Percentiles rank a stretch among this genome's conserved stretches.
Evolutionary conservation across 495 filamentous ascomycete genomes (phyloP).

Genomic region (Hypoxylon fuscum): DNA sequence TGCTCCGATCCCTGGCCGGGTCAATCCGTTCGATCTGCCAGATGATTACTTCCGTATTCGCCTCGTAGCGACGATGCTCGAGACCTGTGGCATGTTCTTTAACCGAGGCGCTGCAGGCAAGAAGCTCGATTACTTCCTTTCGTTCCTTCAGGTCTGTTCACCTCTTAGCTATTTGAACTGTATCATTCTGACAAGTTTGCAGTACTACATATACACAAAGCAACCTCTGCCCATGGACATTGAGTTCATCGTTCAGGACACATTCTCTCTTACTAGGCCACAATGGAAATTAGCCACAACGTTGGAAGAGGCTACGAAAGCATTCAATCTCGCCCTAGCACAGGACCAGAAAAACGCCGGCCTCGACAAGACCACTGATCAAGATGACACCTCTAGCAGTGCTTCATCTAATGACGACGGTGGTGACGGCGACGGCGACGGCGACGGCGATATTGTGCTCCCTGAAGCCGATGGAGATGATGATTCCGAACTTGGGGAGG

Average conservation of each 20-base stretch:
- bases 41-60: conserved; percentile 98
- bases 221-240: conserved; percentile 94
- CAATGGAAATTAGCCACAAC: conserved; percentile 88
- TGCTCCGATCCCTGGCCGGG: conserved; percentile 77
- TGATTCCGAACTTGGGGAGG: conserved; percentile 56
- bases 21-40: conserved; percentile 80
- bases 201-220: conserved; percentile 97
- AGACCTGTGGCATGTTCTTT: conserved; percentile 96
- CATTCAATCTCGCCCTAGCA: conserved; percentile 86
- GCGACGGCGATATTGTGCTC: conserved; percentile 57
- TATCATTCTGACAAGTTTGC: conserved; percentile 31
- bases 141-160: conserved; percentile 78
- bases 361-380: conserved; percentile 69
- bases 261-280: conserved; percentile 80
- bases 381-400: conserved; percentile 73
- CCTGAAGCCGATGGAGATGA: conserved; percentile 53
- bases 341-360: conserved; percentile 86
- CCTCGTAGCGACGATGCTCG: conserved; percentile 85
- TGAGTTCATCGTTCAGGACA: conserved; percentile 96
- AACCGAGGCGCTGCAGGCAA: conserved; percentile 92
- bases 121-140: conserved; percentile 98
- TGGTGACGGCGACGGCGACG: conserved; percentile 67
- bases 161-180: background rate
- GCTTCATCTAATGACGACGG: conserved; percentile 73
- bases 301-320: conserved; percentile 81